Evolutionary conservation across 768 basidiomycete genomes (phyloP).

Genomic region (Rhizopogon sp.): DNA sequence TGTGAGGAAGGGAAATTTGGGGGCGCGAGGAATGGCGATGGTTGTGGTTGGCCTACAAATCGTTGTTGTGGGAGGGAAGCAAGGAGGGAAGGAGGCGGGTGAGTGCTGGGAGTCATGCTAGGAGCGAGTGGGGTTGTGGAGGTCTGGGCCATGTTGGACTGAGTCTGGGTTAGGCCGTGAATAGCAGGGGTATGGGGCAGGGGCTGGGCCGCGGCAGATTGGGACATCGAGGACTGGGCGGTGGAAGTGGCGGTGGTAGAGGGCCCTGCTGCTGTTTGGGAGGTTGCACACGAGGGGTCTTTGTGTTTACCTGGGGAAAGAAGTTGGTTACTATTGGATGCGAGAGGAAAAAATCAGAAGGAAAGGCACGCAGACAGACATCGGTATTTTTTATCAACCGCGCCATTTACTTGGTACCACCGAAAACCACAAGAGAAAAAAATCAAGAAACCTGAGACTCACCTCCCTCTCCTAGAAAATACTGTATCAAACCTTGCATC

Average conservation of each 20-base stretch:
- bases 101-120: conserved; percentile 28
- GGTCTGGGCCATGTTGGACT: neutral
- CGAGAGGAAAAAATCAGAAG: neutral
- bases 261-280: conserved; percentile 5
- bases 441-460: conserved; percentile 35
- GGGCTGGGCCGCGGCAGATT: conserved; percentile 1
- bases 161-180: neutral
- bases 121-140: conserved; percentile 9
- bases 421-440: neutral
- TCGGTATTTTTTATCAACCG: neutral
- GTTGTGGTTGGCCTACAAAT: conserved; percentile 11
- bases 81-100: conserved; percentile 24
- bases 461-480: conserved; percentile 72
- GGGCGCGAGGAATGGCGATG: conserved; percentile 11
- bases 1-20: conserved; percentile 3
- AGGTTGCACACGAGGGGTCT: conserved; percentile 10
- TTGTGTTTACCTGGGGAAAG: conserved; percentile 16
- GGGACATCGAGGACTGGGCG: conserved; percentile 3
- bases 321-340: conserved; percentile 3
- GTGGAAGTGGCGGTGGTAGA: conserved; percentile 4
- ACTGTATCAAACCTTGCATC: conserved; percentile 77
- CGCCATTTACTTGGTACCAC: neutral
- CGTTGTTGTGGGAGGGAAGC: conserved; percentile 6
- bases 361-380: neutral
- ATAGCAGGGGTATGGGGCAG: conserved; percentile 16